Base-by-base conservation (phyloP, 306 rosid genomes). In the Alnus rubra region DNA sequence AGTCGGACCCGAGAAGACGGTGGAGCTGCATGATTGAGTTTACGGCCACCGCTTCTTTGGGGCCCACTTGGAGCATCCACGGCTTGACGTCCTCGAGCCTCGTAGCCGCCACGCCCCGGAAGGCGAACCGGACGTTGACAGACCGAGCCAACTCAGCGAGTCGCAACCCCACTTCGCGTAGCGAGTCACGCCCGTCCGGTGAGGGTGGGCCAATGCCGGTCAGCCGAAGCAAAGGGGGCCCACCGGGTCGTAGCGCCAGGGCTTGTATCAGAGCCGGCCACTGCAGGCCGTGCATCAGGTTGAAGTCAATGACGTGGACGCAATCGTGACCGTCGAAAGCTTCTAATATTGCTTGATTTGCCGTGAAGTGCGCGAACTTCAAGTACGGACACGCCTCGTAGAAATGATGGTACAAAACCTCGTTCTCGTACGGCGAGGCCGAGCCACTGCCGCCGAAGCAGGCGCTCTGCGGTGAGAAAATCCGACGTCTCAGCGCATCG, bases 171-270 rank as follows among this genome's bases (percentile, higher is more conserved):
- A 91, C 87, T 82, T 90, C 98, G 0, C 98, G 85, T 12, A 94
- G 88, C 28, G 90, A 84, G 81, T 94, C 98, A 0, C 92, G 96
- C 23, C 93, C 94, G 76, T 94, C 98, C 0, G 94, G 90, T 0
- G 98, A 94, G 2, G 97, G 98, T 6, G 98, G 97, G 11, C 98
- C 98, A 86, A 94, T 90, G 82, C 98, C 98, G 9, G 98, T 94
- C 3, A 94, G 35, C 0, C 97, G 81, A 0, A 94, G 85, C 15
- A 84, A 35, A 0, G 98, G 98, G 0, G 98, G 96, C 5, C 98
- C 98, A 10, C 98, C 96, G 3, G 96, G 94, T 1, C 98, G 97
- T 3, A 94, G 85, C 0, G 98, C 98, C 0, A 94, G 86, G 7
- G 97, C 97, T 47, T 94, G 98, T 4, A 94, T 92, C 2, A 94